These are phyloP conservation scores for Dionaea muscipula DNA, from an alignment of 179 eudicot species.

Conservation along the genomic window DNA sequence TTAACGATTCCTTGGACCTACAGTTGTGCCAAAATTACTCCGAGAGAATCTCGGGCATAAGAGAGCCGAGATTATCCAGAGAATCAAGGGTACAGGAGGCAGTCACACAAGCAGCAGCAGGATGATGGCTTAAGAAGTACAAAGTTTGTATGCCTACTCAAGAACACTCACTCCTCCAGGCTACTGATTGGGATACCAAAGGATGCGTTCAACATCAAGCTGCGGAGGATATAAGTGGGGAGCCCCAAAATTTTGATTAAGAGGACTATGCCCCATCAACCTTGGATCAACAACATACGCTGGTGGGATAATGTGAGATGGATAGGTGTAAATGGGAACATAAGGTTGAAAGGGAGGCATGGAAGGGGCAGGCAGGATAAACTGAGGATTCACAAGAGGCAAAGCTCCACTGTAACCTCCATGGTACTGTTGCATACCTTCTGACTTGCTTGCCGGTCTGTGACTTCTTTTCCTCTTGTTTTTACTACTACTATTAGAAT, in stretches of 20 bases:
- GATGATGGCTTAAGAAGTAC: too few relatives aligned
- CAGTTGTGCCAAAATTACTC: too few relatives aligned
- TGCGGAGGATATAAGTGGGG: not conserved
- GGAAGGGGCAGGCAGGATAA: not conserved
- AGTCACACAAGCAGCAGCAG: too few relatives aligned
- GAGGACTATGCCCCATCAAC: not conserved
- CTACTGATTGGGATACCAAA: too few relatives aligned
- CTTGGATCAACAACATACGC: not conserved
- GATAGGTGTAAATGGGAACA: not conserved
- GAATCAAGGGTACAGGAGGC: too few relatives aligned
- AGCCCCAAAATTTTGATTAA: not conserved
- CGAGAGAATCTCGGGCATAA: too few relatives aligned
- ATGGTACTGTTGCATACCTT: not conserved
- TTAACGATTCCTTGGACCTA: too few relatives aligned
- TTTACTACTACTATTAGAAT: not conserved
- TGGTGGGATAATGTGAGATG: not conserved
- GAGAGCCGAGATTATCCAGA: too few relatives aligned
- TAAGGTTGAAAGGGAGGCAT: constrained; percentile 10
- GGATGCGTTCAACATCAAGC: too few relatives aligned
- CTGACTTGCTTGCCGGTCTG: too few relatives aligned
- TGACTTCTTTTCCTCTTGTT: not conserved
- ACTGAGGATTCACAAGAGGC: not conserved
- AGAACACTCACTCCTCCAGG: too few relatives aligned
- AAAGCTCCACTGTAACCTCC: not conserved
- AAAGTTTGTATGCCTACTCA: too few relatives aligned